Base-by-base conservation (phyloP, 345 rosid species). In the Populus euphratica region DNA sequence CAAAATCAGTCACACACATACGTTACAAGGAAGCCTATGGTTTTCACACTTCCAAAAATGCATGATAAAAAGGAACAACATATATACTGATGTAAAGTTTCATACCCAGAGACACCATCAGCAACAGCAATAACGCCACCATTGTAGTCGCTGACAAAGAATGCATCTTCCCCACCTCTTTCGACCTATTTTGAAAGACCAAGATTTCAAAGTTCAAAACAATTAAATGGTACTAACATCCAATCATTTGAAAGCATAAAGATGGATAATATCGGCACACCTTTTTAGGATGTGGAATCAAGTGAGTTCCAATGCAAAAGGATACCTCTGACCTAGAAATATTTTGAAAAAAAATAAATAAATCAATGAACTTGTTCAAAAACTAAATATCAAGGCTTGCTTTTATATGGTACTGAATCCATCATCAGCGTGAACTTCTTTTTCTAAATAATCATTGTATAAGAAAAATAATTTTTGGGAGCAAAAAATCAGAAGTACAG, bases 81-180 rank as follows among this genome's bases (percentile, higher is more conserved):
- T 27, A 27, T 5, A 14, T 31, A 47, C 62, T 41, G 1, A 33
- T 31, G 35, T 44, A 38, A 41, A 43, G 29, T 68, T 69, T 38
- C 70, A 41, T 84, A 92, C 97, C 98, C 90, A 23, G 98, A 94
- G 79, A 94, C 98, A 75, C 98, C 98, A 73, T 91, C 98, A 72
- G 98, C 98, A 80, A 91, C 90, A 75, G 98, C 96, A 66, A 93
- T 80, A 73, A 93, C 93, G 71, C 96, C 95, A 16, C 97, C 94
- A 77, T 85, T 85, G 64, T 73, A 84, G 81, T 82, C 77, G 83
- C 96, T 89, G 7, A 90, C 89, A 72, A 94, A 85, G 81, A 89
- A 87, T 68, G 98, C 96, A 86, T 91, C 94, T 83, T 92, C 98
- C 2, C 98, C 98, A 8, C 97, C 97, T 88, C 78, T 90, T 25